These are phyloP conservation scores for Prunus padus DNA, from an alignment of 306 rosid species.

Conservation along the genomic window DNA sequence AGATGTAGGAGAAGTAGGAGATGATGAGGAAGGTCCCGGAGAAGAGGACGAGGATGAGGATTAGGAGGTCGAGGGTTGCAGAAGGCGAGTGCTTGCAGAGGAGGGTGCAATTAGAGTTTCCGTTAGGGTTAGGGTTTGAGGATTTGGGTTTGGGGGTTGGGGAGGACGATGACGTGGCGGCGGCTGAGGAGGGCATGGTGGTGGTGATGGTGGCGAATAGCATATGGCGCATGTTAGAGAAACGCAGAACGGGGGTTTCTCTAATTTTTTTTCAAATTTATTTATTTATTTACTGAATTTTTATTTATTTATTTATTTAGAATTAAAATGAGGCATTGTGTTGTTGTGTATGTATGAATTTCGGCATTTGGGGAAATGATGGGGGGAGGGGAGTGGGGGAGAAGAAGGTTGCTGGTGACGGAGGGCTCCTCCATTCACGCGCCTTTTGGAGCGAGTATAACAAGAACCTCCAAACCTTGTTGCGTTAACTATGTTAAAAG, in stretches of 20 bases:
- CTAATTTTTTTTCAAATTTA: neutral
- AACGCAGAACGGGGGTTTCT: slow-evolving; percentile 18
- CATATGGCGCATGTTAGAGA: slow-evolving; percentile 53
- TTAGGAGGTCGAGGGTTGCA: slow-evolving; percentile 84
- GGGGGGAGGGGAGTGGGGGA: neutral
- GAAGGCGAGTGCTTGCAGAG: slow-evolving; percentile 80
- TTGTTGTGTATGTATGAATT: neutral
- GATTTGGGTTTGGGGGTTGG: slow-evolving; percentile 47
- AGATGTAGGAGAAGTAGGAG: slow-evolving; percentile 87
- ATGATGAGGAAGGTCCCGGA: slow-evolving; percentile 78
- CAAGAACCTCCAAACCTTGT: neutral
- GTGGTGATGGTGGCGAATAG: slow-evolving; percentile 29
- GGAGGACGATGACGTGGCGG: slow-evolving; percentile 35
- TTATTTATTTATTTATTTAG: neutral
- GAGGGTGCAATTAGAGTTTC: slow-evolving; percentile 34
- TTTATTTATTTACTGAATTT: neutral
- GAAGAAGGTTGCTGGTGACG: neutral
- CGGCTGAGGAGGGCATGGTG: slow-evolving; percentile 39
- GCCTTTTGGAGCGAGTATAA: slow-evolving; percentile 4
- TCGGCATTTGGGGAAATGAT: neutral
- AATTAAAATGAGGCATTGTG: neutral
- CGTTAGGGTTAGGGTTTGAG: slow-evolving; percentile 32
- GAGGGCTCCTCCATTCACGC: neutral
- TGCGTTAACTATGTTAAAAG: neutral
- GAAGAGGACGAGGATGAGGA: slow-evolving; percentile 76